Base-by-base conservation (phyloP, 495 filamentous ascomycete species). In the Aspergillus funiculosus region DNA sequence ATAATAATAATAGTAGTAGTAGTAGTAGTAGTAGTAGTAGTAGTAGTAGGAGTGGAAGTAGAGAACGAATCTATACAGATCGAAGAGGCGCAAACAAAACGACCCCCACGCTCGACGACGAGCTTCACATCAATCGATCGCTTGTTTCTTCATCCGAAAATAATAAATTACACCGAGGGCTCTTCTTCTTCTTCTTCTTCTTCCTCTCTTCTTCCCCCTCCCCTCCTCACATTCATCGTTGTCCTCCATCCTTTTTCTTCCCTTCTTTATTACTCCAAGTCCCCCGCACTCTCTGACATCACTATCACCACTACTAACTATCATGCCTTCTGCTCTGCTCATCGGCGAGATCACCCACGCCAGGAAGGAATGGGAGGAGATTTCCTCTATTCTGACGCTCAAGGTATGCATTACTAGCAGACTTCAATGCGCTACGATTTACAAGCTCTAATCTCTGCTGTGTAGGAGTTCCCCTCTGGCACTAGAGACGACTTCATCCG, bases 321-420 rank as follows among this genome's bases (percentile, higher is more conserved):
- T 43, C 56, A 59, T 59, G 52, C 52, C 57, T 42, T 56, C 71
- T 35, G 75, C 77, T 15, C 69, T 82, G 13, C 63, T 82, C 37
- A 73, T 82, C 51, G 79, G 79, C 41, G 69, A 59, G 15, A 72
- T 82, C 34, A 64, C 69, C 19, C 72, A 77, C 41, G 69, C 77
- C 39, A 61, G 68, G 38, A 70, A 70, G 42, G 76, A 81, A 54
- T 82, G 78, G 79, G 68, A 78, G 50, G 68, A 66, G 24, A 60
- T 79, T 25, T 64, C 67, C 1, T 72, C 69, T 0, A 61, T 77
- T 15, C 61, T 78, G 30, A 71, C 64, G 6, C 62, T 83, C 32
- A 78, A 78, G 63, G 79, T 81, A 76, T 59, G 79, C 79, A 50
- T n/a, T n/a, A n/a, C n/a, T n/a, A n/a, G n/a, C n/a, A n/a, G n/a